Conservation (phyloP, 257 asterid genomes). For the Solanum rostratum region DNA sequence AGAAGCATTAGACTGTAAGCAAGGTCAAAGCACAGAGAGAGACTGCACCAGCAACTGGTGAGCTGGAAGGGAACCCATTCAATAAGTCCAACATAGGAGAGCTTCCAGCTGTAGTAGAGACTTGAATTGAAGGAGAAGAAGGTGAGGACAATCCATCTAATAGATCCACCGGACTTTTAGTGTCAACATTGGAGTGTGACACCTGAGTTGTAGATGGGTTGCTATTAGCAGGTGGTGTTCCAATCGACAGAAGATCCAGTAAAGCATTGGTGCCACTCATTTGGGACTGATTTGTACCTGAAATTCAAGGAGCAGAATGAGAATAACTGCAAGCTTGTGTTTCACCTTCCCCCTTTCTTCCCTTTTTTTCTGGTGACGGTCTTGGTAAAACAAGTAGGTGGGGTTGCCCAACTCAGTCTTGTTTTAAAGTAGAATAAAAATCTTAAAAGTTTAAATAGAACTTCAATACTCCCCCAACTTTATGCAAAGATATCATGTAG, state of each 20-base stretch:
- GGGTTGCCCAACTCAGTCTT: background rate
- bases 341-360: background rate
- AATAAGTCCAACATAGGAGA: slow-evolving; percentile 79
- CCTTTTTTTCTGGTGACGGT: background rate
- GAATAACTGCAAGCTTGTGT: background rate
- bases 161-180: slow-evolving; percentile 35
- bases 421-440: background rate
- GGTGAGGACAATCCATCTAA: slow-evolving; percentile 42
- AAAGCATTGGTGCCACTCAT: slow-evolving; percentile 59
- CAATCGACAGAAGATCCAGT: slow-evolving; percentile 83
- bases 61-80: slow-evolving; percentile 64
- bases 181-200: slow-evolving; percentile 39
- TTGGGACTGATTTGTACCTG: slow-evolving; percentile 51
- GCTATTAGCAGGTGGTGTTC: slow-evolving; percentile 56
- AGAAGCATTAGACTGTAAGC: background rate
- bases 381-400: background rate
- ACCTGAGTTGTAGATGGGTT: slow-evolving; percentile 38
- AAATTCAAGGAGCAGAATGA: slow-evolving; percentile 5
- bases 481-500: background rate
- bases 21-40: background rate
- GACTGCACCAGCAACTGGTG: slow-evolving; percentile 43
- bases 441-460: background rate
- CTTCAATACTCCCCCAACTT: background rate
- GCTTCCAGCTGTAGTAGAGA: slow-evolving; percentile 35
- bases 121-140: slow-evolving; percentile 35